Base-by-base conservation (phyloP, 2,329 filamentous ascomycete genomes). In the Didymella segeticola region DNA sequence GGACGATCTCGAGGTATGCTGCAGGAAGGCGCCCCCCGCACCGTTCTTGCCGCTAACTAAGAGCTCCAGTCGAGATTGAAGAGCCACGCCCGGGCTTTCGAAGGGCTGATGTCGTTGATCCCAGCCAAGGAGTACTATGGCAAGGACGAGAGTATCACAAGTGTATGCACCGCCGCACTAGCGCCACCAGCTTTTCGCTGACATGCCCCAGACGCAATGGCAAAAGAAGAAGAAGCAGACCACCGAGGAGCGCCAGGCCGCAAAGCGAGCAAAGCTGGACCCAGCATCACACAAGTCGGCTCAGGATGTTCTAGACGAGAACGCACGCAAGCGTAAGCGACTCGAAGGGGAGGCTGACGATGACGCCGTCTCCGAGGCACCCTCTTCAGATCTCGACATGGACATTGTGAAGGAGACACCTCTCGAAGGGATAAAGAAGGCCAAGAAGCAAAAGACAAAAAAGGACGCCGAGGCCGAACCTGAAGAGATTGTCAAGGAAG, bases 181-280 rank as follows among this genome's bases (percentile, higher is more conserved):
- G 34, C 43, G 42, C 47, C 53, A 41, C 53, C 33, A 47, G 23
- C 47, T 42, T 31, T 42, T 19, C 50, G 39, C 60, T 64, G 47
- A 58, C 56, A 46, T 31, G 25, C 52, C 56, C 27, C 30, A 96
- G 91, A 89, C 95, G 68, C 91, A 97, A 87, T 96, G 92, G 91
- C 96, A 91, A 89, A 87, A 88, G 74, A 89, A 89, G 71, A 96
- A 95, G 79, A 98, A 98, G 80, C 93, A 98, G 78, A 93, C 91
- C 43, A 96, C 96, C 74, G 89, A 75, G 87, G 89, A 63, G 90
- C 91, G 50, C 47, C 65, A 66, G 54, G 68, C 71, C n/a, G 71
- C 71, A 33, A 92, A 92, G 78, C 85, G 88, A 71, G 91, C 89
- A 56, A 98, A 97, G 78, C 83, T 98, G 33, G 91, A 98, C 68